phyloP scores from a whole-genome alignment of 441 rosid species.

The Macaranga tanarius region DNA sequence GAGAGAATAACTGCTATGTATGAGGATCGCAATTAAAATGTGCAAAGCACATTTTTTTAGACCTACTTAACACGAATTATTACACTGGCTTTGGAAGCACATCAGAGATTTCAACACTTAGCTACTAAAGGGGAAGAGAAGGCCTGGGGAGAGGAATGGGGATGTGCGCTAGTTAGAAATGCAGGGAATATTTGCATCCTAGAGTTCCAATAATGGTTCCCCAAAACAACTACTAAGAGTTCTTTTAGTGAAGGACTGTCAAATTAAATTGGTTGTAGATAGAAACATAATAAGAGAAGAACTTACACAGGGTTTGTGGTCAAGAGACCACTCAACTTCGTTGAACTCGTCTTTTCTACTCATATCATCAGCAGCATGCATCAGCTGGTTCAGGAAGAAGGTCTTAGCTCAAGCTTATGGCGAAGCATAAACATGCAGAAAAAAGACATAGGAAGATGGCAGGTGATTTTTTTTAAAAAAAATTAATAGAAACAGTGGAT shows the following conservation, averaged over 20 bases:
- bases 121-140: not conserved
- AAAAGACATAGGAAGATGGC: not conserved
- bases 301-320: slow-evolving; percentile 69
- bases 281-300: slow-evolving; percentile 5
- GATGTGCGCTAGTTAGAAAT: not conserved
- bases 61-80: not conserved
- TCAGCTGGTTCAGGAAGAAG: slow-evolving; percentile 41
- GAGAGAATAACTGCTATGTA: not conserved
- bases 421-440: not conserved
- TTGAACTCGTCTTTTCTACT: slow-evolving; percentile 66
- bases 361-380: slow-evolving; percentile 42
- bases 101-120: not conserved
- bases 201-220: not conserved
- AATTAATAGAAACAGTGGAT: not conserved
- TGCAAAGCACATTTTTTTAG: not conserved
- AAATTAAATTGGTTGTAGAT: slow-evolving; percentile 5
- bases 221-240: slow-evolving; percentile 2
- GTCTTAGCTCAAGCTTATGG: slow-evolving; percentile 18
- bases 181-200: not conserved
- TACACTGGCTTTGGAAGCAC: not conserved
- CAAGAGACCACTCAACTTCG: slow-evolving; percentile 69
- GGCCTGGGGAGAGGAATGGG: not conserved
- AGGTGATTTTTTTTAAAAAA: not conserved
- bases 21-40: not conserved
- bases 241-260: not conserved